Evolutionary conservation across 169 alveolate genomes (phyloP), one percentile per base, ranked within the genome.

Genomic region (Pseudocohnilembus persalinus): DNA sequence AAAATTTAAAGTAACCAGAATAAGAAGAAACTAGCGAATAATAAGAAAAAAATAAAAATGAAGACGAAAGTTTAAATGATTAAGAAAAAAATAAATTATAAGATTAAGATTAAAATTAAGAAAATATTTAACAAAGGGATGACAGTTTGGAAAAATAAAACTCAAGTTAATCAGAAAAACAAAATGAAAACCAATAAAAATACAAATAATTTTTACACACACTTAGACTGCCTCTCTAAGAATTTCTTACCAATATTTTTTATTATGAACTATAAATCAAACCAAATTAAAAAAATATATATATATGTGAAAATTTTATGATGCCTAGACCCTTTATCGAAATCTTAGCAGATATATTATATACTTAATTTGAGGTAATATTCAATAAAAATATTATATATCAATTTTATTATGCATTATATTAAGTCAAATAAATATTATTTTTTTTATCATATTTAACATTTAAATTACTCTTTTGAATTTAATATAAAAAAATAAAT

Each of bases 301-400:
- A 79, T 29, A 64, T 79, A 1, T 79, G 84, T 73, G 31, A 63
- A 32, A 79, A 79, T 11, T 49, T 25, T 29, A 20, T 49, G 15
- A 49, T 79, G 34, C 84, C 84, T 35, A 31, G 31, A n/a, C n/a
- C 20, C 24, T 79, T 79, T 63, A 49, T 49, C 64, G 84, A 79
- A 49, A 79, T 28, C 11, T 79, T 79, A 79, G 74, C 64, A n/a
- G 29, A 68, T 0, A 29, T 79, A 11, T 73, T 79, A n/a, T 79
- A 49, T 63, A 63, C 34, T 49, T 49, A 79, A 29, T 79, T 34
- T 79, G 74, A 79, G 35, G 64, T 79, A 20, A 4, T 49, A n/a
- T n/a, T n/a, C n/a, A n/a, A n/a, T n/a, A n/a, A n/a, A n/a, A n/a
- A n/a, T n/a, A n/a, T n/a, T n/a, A n/a, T n/a, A n/a, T n/a, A n/a